Conservation (phyloP, 805 yeast species). For the Spathaspora gorwiae region DNA sequence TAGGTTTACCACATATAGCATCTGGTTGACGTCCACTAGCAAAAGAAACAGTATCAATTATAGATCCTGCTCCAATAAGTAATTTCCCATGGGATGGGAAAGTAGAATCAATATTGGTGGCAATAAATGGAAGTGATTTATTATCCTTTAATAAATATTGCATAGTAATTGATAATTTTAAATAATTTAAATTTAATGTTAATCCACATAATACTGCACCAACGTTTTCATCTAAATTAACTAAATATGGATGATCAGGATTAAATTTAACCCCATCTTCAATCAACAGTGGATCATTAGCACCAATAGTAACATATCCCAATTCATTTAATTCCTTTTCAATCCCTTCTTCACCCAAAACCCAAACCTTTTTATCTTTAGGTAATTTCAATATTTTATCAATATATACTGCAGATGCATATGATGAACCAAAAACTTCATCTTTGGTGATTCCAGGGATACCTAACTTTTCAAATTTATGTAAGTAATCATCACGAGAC, state of each 20-base stretch:
- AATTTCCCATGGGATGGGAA: slow-evolving; percentile 84
- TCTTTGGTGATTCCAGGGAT: slow-evolving; percentile 48
- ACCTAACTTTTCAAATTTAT: slow-evolving; percentile 61
- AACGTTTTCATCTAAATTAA: slow-evolving; percentile 63
- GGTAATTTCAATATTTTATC: slow-evolving; percentile 71
- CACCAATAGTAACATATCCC: slow-evolving; percentile 81
- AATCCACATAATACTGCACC: slow-evolving; percentile 91
- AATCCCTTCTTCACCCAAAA: slow-evolving; percentile 85
- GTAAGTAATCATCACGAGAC: slow-evolving; percentile 70
- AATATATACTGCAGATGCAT: slow-evolving; percentile 84
- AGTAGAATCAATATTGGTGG: slow-evolving; percentile 93
- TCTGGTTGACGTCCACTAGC: slow-evolving; percentile 81
- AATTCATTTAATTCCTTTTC: slow-evolving; percentile 69
- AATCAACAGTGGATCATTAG: slow-evolving; percentile 59
- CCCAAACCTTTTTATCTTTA: slow-evolving; percentile 76
- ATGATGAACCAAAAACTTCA: slow-evolving; percentile 88
- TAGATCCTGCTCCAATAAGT: slow-evolving; percentile 93
- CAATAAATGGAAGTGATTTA: slow-evolving; percentile 68
- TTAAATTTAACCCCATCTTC: slow-evolving; percentile 47
- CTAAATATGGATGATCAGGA: slow-evolving; percentile 50
- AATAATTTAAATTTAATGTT: slow-evolving; percentile 72
- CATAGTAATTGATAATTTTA: slow-evolving; percentile 74
- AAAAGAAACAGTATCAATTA: slow-evolving; percentile 69
- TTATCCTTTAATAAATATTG: slow-evolving; percentile 63
- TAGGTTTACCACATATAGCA: slow-evolving; percentile 87